A percentile compares a stretch with the other conserved stretches of the same genome.
Conservation (phyloP, 805 yeast genomes). For the Priceomyces castillae region DNA sequence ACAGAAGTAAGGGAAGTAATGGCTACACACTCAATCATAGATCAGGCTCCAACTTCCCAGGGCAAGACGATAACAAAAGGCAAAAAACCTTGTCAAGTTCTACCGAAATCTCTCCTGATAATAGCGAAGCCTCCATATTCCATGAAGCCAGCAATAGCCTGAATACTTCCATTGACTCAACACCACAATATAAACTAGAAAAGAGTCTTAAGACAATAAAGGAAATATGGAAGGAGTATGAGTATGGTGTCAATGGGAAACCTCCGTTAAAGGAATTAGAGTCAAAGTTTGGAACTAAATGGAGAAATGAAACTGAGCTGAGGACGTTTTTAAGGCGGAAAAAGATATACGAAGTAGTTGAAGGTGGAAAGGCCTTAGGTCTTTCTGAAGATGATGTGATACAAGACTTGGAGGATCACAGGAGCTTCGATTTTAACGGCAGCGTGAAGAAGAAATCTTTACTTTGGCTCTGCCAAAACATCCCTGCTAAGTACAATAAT, state of each 20-base stretch:
- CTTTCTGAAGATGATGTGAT: conserved; percentile 42
- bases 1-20: background rate
- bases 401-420: conserved; percentile 44
- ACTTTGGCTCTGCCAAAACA: conserved; percentile 29
- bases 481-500: conserved; percentile 20
- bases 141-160: background rate
- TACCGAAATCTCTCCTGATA: background rate
- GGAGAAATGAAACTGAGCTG: conserved; percentile 56
- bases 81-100: background rate
- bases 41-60: background rate
- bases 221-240: conserved; percentile 58
- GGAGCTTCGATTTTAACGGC: conserved; percentile 42
- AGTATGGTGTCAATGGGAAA: conserved; percentile 49
- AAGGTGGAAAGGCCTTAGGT: conserved; percentile 46
- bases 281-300: conserved; percentile 46
- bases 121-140: background rate
- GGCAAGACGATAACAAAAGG: background rate
- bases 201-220: conserved; percentile 35
- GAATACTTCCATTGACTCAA: background rate
- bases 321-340: conserved; percentile 54
- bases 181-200: conserved; percentile 23
- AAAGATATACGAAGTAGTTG: conserved; percentile 54
- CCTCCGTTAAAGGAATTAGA: conserved; percentile 53
- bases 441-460: conserved; percentile 32
- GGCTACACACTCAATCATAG: background rate